Conservation (phyloP, 2,329 filamentous ascomycete genomes). For the Pseudogymnoascus sp. region DNA sequence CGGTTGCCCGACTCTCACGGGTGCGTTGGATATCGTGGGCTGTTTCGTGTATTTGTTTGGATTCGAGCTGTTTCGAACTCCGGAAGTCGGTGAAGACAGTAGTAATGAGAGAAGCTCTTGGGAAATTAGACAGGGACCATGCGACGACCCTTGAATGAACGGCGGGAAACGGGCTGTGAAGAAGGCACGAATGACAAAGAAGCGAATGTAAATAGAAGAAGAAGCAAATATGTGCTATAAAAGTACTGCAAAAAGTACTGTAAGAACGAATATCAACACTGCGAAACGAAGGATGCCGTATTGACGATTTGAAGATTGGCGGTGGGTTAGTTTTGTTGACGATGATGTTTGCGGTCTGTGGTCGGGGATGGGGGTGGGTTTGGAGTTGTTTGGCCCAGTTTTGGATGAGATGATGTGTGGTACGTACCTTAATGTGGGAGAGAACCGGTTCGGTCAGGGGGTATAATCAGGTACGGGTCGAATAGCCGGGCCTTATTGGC, state of each 20-base stretch:
- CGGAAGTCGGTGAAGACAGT: not conserved
- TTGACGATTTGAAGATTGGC: not conserved
- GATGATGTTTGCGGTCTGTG: conserved; percentile 6
- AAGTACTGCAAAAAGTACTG: conserved; percentile 5
- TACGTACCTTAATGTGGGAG: conserved; percentile 1
- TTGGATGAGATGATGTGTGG: conserved; percentile 1
- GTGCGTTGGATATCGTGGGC: not conserved
- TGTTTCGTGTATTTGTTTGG: not conserved
- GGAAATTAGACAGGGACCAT: conserved; percentile 7
- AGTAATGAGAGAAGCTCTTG: not conserved
- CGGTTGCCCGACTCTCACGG: conserved; percentile 6
- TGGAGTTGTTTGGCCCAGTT: conserved; percentile 7
- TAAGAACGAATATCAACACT: conserved; percentile 7
- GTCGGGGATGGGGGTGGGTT: conserved; percentile 3
- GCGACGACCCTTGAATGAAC: conserved; percentile 1
- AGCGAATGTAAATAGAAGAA: not conserved
- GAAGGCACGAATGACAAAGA: not conserved
- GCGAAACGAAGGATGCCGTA: conserved; percentile 7
- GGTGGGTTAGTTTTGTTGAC: not conserved
- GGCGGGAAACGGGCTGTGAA: not conserved
- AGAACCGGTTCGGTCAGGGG: not conserved
- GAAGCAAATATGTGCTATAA: conserved; percentile 7
- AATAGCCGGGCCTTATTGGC: not conserved
- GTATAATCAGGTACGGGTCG: conserved; percentile 9
- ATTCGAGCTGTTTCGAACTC: not conserved